These are phyloP conservation scores for Melocanna baccifera DNA, from an alignment of 176 grass and related monocot species.

Conservation along the genomic window DNA sequence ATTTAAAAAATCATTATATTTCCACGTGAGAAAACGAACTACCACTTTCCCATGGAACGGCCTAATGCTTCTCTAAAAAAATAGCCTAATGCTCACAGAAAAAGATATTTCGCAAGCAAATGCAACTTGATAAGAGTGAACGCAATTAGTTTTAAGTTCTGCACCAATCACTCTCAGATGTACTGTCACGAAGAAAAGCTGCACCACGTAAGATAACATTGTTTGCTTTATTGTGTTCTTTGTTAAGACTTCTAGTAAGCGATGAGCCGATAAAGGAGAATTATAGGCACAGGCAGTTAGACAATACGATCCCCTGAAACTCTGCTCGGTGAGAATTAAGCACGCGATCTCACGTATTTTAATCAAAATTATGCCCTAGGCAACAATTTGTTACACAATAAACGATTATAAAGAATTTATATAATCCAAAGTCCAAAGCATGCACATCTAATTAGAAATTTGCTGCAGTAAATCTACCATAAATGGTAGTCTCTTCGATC, in stretches of 20 bases:
- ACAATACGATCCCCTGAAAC: not conserved
- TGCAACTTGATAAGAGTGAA: not conserved
- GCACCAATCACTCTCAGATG: not conserved
- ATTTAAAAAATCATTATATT: too few relatives aligned
- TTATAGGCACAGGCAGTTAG: not conserved
- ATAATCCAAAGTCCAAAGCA: not conserved
- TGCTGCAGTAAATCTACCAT: slow-evolving; percentile 38
- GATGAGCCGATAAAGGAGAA: not conserved
- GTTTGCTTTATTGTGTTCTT: not conserved
- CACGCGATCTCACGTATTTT: not conserved
- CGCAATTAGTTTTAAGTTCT: not conserved
- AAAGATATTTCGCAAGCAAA: not conserved
- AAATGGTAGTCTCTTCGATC: slow-evolving; percentile 6
- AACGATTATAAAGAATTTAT: not conserved
- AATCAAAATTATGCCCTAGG: not conserved
- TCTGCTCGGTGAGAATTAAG: not conserved
- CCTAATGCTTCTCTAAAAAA: not conserved
- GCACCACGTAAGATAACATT: not conserved
- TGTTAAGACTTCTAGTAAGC: not conserved
- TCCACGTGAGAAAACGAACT: not conserved
- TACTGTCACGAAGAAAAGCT: not conserved
- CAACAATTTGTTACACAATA: not conserved
- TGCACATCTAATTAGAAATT: slow-evolving; percentile 32
- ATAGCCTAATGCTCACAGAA: too few relatives aligned
- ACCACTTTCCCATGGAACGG: not conserved